Percentiles rank a stretch among this genome's conserved stretches.
Conservation (phyloP, 2,329 filamentous ascomycete genomes). For the Paraphaeosphaeria sporulosa region DNA sequence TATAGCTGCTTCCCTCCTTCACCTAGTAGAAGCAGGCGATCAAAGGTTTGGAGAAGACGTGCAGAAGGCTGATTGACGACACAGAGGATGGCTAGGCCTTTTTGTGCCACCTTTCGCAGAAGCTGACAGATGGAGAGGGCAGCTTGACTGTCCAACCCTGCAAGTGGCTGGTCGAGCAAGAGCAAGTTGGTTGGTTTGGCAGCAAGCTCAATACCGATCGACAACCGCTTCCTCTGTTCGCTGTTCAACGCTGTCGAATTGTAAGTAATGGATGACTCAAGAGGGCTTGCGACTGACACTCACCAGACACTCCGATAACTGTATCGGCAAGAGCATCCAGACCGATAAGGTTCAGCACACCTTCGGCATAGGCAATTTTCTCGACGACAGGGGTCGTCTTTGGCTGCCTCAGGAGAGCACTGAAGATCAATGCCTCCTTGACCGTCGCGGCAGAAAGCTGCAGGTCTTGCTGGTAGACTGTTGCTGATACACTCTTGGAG, state of each 20-base stretch:
- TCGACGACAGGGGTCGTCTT: not conserved
- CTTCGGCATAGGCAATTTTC: slow-evolving; percentile 18
- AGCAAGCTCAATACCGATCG: slow-evolving; percentile 58
- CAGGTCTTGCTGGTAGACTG: slow-evolving; percentile 69
- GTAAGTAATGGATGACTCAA: no score
- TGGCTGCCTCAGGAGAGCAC: slow-evolving; percentile 17
- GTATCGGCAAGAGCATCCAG: slow-evolving; percentile 14
- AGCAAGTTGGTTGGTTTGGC: slow-evolving; percentile 14
- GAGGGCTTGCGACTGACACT: not conserved
- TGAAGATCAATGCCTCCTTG: slow-evolving; percentile 51
- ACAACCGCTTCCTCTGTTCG: slow-evolving; percentile 70
- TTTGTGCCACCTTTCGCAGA: slow-evolving; percentile 52
- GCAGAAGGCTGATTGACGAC: slow-evolving; percentile 83
- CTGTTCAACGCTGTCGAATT: slow-evolving; percentile 23
- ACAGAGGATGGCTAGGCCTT: slow-evolving; percentile 69
- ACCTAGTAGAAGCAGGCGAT: slow-evolving; percentile 75
- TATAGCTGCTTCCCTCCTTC: slow-evolving; percentile 78
- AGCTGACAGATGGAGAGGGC: slow-evolving; percentile 23
- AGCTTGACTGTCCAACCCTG: slow-evolving; percentile 66
- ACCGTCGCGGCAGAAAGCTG: slow-evolving; percentile 67
- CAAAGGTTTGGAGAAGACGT: slow-evolving; percentile 87
- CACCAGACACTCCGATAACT: slow-evolving; percentile 16
- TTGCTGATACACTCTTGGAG: slow-evolving; percentile 61
- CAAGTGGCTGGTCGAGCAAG: slow-evolving; percentile 69
- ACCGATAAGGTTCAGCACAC: slow-evolving; percentile 12